phyloP scores from a whole-genome alignment of 352 stramenopile genomes.

The Phytophthora parvispora region DNA sequence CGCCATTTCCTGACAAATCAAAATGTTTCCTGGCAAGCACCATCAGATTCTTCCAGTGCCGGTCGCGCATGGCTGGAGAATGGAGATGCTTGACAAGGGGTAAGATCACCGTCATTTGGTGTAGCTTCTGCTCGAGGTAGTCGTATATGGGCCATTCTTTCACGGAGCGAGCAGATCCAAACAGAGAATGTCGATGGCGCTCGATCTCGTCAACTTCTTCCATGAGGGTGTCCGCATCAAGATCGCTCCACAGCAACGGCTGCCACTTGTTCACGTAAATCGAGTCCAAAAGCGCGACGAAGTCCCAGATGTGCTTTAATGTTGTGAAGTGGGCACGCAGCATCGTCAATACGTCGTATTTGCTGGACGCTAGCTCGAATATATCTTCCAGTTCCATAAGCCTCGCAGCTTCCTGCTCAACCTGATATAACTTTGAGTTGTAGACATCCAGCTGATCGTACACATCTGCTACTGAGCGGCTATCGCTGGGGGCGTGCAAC shows the following conservation, averaged over 20 bases:
- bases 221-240: constrained; percentile 92
- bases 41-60: constrained; percentile 93
- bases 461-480: constrained; percentile 62
- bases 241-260: constrained; percentile 87
- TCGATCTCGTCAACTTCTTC: constrained; percentile 91
- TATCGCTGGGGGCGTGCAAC: constrained; percentile 46
- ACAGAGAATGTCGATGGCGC: constrained; percentile 63
- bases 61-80: constrained; percentile 88
- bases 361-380: constrained; percentile 93
- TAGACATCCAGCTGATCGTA: constrained; percentile 92
- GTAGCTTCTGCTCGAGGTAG: constrained; percentile 91
- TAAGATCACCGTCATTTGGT: constrained; percentile 94
- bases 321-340: constrained; percentile 91
- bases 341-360: constrained; percentile 82
- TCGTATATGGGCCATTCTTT: constrained; percentile 96
- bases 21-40: constrained; percentile 91
- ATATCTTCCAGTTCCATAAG: constrained; percentile 96
- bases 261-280: constrained; percentile 89
- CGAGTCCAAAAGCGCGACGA: constrained; percentile 89
- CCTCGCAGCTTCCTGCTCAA: constrained; percentile 86
- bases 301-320: constrained; percentile 95
- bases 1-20: constrained; percentile 50
- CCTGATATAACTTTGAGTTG: constrained; percentile 73
- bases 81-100: constrained; percentile 92
- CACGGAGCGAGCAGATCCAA: constrained; percentile 59